A percentile compares a stretch with the other conserved stretches of the same genome.
phyloP scores from a whole-genome alignment of 176 grass and related monocot species.

The Avena sativa region DNA sequence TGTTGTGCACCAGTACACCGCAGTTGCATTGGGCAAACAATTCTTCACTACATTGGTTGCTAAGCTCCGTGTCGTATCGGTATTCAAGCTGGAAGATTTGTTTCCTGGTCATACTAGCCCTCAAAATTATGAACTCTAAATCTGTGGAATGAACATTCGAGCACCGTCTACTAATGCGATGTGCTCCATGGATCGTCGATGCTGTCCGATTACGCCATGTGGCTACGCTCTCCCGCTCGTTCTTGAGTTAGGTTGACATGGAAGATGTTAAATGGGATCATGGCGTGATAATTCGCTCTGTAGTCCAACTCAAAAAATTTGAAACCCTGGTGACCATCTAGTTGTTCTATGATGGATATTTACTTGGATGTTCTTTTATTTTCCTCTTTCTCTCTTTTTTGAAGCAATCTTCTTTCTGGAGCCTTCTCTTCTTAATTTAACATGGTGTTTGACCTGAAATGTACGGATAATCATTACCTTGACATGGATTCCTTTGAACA shows the following conservation, averaged over 20 bases:
- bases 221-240: not conserved
- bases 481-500: not conserved
- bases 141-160: not conserved
- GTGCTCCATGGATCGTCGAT: not conserved
- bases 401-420: not conserved
- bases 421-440: not conserved
- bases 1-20: not conserved
- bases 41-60: conserved; percentile 21
- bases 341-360: conserved; percentile 10
- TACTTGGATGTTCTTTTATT: not conserved
- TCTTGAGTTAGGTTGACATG: not conserved
- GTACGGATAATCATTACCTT: not conserved
- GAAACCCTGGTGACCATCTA: conserved; percentile 1
- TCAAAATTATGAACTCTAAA: conserved; percentile 17
- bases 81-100: conserved; percentile 12
- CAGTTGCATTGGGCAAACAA: conserved; percentile 28
- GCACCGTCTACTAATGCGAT: not conserved
- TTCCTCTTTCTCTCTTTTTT: no score
- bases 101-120: not conserved
- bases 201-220: not conserved
- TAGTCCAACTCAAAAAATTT: not conserved
- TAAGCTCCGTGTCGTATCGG: conserved; percentile 28
- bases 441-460: conserved; percentile 3
- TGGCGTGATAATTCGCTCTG: not conserved
- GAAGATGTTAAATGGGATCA: not conserved